phyloP scores from a whole-genome alignment of 2,329 filamentous ascomycete species.

The Cadophora malorum region DNA sequence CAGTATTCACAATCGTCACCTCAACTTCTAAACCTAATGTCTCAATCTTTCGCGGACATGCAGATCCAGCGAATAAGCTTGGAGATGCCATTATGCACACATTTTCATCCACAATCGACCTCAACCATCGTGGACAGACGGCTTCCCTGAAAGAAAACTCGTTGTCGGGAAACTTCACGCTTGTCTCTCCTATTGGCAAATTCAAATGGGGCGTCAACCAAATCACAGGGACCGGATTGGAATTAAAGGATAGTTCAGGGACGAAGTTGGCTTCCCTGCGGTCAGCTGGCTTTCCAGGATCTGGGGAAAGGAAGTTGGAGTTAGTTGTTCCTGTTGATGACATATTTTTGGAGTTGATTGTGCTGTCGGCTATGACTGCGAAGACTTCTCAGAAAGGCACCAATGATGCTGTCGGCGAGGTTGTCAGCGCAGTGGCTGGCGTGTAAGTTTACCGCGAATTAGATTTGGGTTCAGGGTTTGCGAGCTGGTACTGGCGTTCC shows the following conservation, averaged over 20 bases:
- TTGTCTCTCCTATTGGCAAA: neutral
- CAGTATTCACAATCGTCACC: neutral
- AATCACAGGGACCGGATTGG: neutral
- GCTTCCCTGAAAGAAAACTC: neutral
- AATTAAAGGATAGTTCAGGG: neutral
- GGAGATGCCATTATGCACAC: slow-evolving; percentile 1
- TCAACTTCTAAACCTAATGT: neutral
- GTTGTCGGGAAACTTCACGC: neutral
- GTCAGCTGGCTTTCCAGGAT: neutral
- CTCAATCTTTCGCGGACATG: neutral
- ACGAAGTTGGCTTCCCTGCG: neutral
- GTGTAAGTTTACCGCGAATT: neutral
- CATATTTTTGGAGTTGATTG: neutral
- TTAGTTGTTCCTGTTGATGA: neutral
- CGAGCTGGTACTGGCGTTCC: neutral
- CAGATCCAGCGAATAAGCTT: neutral
- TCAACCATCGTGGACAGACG: neutral
- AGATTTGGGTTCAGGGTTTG: neutral
- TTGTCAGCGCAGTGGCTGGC: neutral
- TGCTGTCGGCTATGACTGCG: neutral
- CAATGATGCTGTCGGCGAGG: neutral
- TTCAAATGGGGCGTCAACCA: neutral
- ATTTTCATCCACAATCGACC: neutral
- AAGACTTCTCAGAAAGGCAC: neutral
- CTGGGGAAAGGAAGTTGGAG: neutral